A percentile compares a stretch with the other conserved stretches of the same genome.
phyloP scores from a whole-genome alignment of 306 rosid species.

The Quercus agrifolia region DNA sequence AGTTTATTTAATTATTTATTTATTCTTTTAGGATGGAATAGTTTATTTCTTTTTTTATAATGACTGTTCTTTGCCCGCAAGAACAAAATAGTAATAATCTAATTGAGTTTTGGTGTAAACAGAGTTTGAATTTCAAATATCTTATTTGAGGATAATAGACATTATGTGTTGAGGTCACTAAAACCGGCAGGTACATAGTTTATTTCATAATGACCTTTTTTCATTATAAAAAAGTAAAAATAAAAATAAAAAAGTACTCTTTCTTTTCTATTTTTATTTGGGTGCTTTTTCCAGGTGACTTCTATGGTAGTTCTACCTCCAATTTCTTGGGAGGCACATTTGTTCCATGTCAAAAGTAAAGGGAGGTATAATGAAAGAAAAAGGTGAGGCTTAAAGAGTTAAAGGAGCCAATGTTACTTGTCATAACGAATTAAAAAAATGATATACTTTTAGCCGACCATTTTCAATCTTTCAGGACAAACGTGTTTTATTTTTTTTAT shows the following conservation, averaged over 20 bases:
- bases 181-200: fast-evolving
- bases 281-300: not conserved
- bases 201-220: no score
- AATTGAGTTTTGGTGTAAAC: no score
- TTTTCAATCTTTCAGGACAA: not conserved
- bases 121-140: no score
- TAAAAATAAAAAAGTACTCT: not conserved
- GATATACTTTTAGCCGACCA: slow-evolving; percentile 40
- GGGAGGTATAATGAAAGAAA: slow-evolving; percentile 23
- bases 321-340: slow-evolving; percentile 43
- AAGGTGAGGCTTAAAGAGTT: not conserved
- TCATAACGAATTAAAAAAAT: slow-evolving; percentile 3
- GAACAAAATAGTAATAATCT: no score
- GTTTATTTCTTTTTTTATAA: no score
- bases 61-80: fast-evolving
- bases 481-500: not conserved
- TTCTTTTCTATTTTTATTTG: not conserved
- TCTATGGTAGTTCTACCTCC: slow-evolving; percentile 3
- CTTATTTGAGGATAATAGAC: no score
- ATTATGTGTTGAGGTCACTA: no score
- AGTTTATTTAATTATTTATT: no score
- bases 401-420: slow-evolving; percentile 4
- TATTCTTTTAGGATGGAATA: no score
- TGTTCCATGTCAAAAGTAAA: slow-evolving; percentile 5
- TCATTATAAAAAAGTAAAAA: not conserved